Conservation (phyloP, 2,329 filamentous ascomycete genomes). For the Aspergillus vadensis region DNA sequence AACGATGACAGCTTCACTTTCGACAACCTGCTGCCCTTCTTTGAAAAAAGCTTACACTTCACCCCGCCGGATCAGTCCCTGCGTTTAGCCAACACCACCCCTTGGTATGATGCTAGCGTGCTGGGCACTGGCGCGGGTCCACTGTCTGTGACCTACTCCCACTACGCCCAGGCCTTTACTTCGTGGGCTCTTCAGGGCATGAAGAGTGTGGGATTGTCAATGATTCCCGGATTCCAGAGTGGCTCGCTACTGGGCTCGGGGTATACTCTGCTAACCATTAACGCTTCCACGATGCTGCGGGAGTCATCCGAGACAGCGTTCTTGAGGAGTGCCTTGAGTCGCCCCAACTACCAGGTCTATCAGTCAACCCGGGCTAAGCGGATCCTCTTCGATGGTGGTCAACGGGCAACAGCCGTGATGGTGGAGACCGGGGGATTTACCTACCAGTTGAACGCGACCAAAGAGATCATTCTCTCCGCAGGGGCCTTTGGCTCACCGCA, state of each 20-base stretch:
- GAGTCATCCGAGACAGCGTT: constrained; percentile 20
- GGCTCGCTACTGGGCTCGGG: not conserved
- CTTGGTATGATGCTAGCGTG: not conserved
- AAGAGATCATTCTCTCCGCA: constrained; percentile 49
- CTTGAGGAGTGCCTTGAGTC: not conserved
- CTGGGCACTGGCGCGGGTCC: not conserved
- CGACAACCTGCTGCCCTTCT: constrained; percentile 12
- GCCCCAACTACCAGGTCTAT: constrained; percentile 18
- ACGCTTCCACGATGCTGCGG: constrained; percentile 1
- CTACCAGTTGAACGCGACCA: constrained; percentile 14
- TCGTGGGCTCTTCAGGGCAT: not conserved
- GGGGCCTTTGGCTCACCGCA: constrained; percentile 47
- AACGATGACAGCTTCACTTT: constrained; percentile 24
- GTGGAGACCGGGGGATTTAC: constrained; percentile 4
- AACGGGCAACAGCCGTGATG: constrained; percentile 9
- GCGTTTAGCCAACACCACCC: not conserved
- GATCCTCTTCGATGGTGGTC: constrained; percentile 13
- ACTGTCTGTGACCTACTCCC: not conserved
- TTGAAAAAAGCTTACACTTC: constrained; percentile 11
- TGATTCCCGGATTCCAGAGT: not conserved
- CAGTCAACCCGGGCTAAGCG: constrained; percentile 11
- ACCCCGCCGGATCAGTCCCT: not conserved
- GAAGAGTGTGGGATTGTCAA: not conserved
- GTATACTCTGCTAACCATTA: not conserved
- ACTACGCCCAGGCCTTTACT: not conserved